phyloP scores from a whole-genome alignment of 139 green algal genomes.

The Tetraselmis striata region DNA sequence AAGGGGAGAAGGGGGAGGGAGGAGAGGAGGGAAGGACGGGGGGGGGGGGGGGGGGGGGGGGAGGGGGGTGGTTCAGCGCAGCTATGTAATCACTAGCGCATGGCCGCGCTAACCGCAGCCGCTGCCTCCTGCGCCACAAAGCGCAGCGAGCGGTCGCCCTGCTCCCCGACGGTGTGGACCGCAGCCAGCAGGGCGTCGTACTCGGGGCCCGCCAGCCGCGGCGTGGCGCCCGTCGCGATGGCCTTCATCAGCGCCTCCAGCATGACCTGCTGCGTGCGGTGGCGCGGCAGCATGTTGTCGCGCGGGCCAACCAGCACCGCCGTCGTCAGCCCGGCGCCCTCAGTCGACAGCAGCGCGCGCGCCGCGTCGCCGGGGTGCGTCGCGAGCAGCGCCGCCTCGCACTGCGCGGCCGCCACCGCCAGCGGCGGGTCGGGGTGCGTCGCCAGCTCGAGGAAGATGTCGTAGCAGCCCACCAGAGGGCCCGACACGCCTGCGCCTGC shows the following conservation, averaged over 20 bases:
- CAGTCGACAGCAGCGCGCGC: background rate
- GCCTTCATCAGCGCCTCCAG: background rate
- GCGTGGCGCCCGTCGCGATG: background rate
- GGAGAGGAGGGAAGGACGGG: too few relatives aligned
- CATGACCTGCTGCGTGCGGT: conserved; percentile 2
- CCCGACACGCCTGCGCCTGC: background rate
- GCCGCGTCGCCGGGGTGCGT: background rate
- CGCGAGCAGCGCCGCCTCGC: background rate
- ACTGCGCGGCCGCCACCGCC: background rate
- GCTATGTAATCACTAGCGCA: too few relatives aligned
- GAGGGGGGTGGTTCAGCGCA: too few relatives aligned
- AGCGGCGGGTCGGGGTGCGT: background rate
- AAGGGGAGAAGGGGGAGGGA: too few relatives aligned
- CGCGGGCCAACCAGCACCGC: background rate
- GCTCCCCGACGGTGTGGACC: background rate
- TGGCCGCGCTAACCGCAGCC: background rate
- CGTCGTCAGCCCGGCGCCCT: background rate
- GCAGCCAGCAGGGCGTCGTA: background rate
- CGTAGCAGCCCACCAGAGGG: background rate
- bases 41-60: too few relatives aligned
- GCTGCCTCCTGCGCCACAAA: conserved; percentile 2
- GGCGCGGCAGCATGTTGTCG: background rate
- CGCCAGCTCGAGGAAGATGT: background rate
- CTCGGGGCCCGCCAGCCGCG: background rate
- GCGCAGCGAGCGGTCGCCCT: background rate